Base-by-base conservation (phyloP, 108 stramenopile species). In the Nitzschia inconspicua region DNA sequence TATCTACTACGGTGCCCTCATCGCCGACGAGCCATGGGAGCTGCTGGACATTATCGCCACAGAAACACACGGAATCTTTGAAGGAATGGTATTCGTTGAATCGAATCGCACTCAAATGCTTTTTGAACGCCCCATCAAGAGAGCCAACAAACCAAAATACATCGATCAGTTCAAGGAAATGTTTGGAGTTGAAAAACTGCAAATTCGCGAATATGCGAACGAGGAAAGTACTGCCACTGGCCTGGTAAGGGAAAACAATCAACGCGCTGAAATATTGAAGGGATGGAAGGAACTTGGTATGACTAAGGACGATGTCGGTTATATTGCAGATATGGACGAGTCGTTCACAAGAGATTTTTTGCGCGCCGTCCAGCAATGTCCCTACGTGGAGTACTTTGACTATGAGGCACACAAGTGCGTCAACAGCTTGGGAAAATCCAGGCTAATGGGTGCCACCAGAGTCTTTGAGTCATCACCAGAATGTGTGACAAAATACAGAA, bases 211-310 rank as follows among this genome's bases (percentile, higher is more conserved):
- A 7, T 60, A n/a, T 14, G 37, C 19, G 24, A 60, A 65, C 19
- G 53, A 65, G 40, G 0, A 42, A 10, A 13, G 11, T 22, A 27
- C 13, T 20, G 9, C 27, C 19, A 13, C 3, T 27, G 25, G 29
- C 25, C 26, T 75, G 23, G 9, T 18, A 3, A 32, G 76, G 54
- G 44, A 74, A 43, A 47, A 69, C 39, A 19, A 59, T 10, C 83
- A 84, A 44, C 63, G 83, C 18, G 57, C 78, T 23, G 73, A 60
- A 34, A 68, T 78, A 46, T 16, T 60, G 0, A 59, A 68, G 32
- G 46, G 79, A 58, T 85, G 84, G 84, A 74, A 51, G 35, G 43
- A 66, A 36, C 47, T 75, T 44, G 84, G 84, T 2, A 82, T 85
- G 84, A 63, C 28, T 35, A 16, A 22, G 0, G 69, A 81, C 5